Percentiles rank a stretch among this genome's conserved stretches.
phyloP scores from a whole-genome alignment of 805 yeast genomes.

The Candida xyloterini region DNA sequence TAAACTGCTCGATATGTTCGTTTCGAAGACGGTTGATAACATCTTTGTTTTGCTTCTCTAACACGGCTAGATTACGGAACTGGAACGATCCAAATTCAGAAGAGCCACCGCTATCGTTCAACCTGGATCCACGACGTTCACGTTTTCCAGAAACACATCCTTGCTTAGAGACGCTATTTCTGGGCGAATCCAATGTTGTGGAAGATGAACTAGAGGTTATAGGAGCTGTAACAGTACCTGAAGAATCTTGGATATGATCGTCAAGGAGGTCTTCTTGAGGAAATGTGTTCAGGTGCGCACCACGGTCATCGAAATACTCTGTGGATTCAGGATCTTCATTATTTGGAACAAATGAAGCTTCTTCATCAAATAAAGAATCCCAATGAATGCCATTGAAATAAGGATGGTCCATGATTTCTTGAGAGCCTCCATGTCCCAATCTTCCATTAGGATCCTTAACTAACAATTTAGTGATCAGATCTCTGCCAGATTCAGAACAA shows the following conservation, averaged over 20 bases:
- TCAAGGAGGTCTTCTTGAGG: conserved; percentile 39
- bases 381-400: conserved; percentile 74
- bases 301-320: conserved; percentile 87
- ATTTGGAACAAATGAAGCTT: conserved; percentile 80
- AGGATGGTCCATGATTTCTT: conserved; percentile 75
- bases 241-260: conserved; percentile 19
- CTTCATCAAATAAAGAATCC: conserved; percentile 65
- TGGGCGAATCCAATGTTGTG: conserved; percentile 29
- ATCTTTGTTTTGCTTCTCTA: conserved; percentile 92
- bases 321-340: conserved; percentile 81
- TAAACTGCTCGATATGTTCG: conserved; percentile 67
- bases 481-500: conserved; percentile 68
- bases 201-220: conserved; percentile 27
- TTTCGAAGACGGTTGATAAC: conserved; percentile 81
- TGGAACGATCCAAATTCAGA: conserved; percentile 90
- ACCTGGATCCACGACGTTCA: conserved; percentile 69
- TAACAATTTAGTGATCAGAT: conserved; percentile 63
- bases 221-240: conserved; percentile 12
- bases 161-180: conserved; percentile 26
- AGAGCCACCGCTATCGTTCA: conserved; percentile 57
- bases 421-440: conserved; percentile 74
- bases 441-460: conserved; percentile 62
- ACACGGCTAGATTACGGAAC: conserved; percentile 81
- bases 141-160: conserved; percentile 43
- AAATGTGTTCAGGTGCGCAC: conserved; percentile 71